Percentiles rank a stretch among this genome's conserved stretches.
These are phyloP conservation scores for Microascus cirrosus DNA, from an alignment of 2,329 filamentous ascomycete genomes.

Conservation along the genomic window DNA sequence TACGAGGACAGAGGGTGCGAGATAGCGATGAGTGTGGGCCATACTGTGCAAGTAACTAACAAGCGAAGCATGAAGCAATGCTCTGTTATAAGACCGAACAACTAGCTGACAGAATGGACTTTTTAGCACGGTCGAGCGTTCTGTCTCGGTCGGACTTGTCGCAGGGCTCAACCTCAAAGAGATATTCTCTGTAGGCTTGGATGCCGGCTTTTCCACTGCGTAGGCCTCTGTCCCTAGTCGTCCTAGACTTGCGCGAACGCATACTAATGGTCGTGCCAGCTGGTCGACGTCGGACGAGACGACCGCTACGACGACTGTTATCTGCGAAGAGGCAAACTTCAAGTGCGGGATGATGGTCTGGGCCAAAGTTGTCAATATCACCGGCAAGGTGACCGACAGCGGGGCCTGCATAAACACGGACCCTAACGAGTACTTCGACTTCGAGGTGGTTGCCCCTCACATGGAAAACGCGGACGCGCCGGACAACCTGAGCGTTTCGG, in stretches of 20 bases:
- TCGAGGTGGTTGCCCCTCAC: neutral
- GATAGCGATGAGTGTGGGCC: neutral
- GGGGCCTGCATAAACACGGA: neutral
- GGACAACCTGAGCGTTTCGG: neutral
- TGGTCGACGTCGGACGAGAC: neutral
- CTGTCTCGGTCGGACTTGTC: neutral
- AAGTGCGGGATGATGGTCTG: neutral
- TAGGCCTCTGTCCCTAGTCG: neutral
- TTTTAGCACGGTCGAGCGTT: neutral
- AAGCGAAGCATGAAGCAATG: neutral
- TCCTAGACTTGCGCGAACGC: neutral
- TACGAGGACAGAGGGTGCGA: neutral
- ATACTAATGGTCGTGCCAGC: neutral
- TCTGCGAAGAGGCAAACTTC: neutral
- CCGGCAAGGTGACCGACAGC: neutral
- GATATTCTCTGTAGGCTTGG: neutral
- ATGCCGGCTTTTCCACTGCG: neutral
- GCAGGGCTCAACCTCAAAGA: neutral
- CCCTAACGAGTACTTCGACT: neutral
- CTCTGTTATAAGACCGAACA: neutral
- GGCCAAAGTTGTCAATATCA: neutral
- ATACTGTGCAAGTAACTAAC: neutral
- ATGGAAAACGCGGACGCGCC: neutral
- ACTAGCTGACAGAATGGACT: neutral
- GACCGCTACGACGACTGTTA: neutral